Base-by-base conservation (phyloP, 108 stramenopile genomes). In the Phaeodactylum tricornutum region DNA sequence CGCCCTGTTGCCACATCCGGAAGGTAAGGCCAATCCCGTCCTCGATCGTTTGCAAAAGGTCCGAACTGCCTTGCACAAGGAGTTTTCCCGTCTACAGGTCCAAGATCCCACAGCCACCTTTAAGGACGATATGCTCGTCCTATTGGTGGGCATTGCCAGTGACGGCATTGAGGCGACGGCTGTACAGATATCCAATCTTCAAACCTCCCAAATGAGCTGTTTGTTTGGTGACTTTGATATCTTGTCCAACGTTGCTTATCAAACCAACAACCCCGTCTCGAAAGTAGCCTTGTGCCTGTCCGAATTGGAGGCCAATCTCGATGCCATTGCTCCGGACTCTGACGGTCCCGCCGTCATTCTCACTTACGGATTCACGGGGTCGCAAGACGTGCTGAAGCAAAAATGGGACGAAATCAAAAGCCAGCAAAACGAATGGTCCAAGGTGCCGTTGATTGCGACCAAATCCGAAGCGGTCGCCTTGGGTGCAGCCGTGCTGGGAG, bases 401-500 rank as follows among this genome's bases (percentile, higher is more conserved):
- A 47, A 61, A 17, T 51, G 62, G 77, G 42, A 61, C 22, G 50
- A 69, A 38, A 25, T 68, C 43, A 55, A 62, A 24, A 45, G 43
- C 9, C 29, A 61, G 11, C 49, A 72, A n/a, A 75, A 82, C 25
- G 78, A 74, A 15, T 82, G 81, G 80, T 66, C 72, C 42, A 49
- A 69, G 30, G 67, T 84, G 19, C 67, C 82, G 9, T 44, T 71
- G 7, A 36, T 79, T 3, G 67, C 61, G 21, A 72, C 88, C 0
- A 67, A 70, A 34, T 56, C 64, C 8, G 77, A 83, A 11, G 62
- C 72, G 30, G 75, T 81, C 0, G 74, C 79, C n/a, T 40, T 69
- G 27, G 88, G 88, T 9, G 59, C 75, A 1, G 75, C 79, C 6
- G 60, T 90, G 9, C 51, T 90, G 24, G 88, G 81, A 0, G 88